Conservation (phyloP, 2,329 filamentous ascomycete species). For the Penicillium sp. region DNA sequence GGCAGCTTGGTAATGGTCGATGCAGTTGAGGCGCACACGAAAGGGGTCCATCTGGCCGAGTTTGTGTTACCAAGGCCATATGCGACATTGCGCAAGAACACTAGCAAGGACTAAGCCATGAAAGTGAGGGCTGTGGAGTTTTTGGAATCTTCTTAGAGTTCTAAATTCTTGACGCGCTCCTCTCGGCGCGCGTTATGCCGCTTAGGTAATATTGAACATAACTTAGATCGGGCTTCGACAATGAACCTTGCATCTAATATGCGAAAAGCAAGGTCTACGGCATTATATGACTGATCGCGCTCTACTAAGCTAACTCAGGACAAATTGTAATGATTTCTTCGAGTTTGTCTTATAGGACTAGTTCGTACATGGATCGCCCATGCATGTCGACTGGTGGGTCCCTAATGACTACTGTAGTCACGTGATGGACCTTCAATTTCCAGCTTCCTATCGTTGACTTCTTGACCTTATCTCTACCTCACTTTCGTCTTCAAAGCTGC, state of each 20-base stretch:
- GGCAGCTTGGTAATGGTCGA: constrained; percentile 86
- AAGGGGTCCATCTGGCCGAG: constrained; percentile 67
- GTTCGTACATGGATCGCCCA: neutral
- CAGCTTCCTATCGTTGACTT: neutral
- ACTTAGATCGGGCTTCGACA: neutral
- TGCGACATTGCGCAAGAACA: constrained; percentile 22
- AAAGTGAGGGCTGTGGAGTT: neutral
- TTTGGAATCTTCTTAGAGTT: constrained; percentile 1
- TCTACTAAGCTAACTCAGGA: neutral
- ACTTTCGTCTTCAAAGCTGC: neutral
- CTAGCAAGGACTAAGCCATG: neutral
- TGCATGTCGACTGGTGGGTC: neutral
- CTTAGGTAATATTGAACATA: neutral
- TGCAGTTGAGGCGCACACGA: constrained; percentile 87
- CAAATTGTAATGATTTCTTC: neutral
- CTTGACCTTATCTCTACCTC: neutral
- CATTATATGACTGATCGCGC: neutral
- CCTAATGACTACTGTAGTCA: neutral
- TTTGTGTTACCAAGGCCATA: constrained; percentile 20
- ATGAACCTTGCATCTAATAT: neutral
- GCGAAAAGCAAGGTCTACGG: neutral
- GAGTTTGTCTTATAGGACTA: neutral
- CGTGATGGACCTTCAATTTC: neutral
- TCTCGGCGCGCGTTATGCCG: constrained; percentile 1
- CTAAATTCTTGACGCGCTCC: constrained; percentile 4